Percentiles rank a stretch among this genome's conserved stretches.
Conservation (phyloP, 2,329 filamentous ascomycete genomes). For the Stromatinia cepivora region DNA sequence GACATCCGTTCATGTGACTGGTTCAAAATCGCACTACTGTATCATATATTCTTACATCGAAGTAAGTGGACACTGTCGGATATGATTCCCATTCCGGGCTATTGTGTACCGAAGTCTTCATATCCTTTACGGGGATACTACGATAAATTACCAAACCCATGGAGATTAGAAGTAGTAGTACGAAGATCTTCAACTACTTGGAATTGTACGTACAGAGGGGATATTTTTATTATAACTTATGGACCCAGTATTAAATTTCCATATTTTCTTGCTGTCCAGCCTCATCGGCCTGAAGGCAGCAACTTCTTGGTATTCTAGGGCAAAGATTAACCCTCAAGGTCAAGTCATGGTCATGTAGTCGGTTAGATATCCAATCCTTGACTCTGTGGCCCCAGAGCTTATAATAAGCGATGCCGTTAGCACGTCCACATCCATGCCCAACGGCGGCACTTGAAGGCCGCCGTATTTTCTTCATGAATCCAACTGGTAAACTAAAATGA, state of each 20-base stretch:
- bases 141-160: constrained; percentile 12
- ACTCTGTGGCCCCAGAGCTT: constrained; percentile 8
- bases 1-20: constrained; percentile 22
- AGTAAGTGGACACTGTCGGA: constrained; percentile 21
- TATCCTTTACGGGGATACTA: not conserved
- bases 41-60: not conserved
- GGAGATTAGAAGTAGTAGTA: constrained; percentile 10
- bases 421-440: not conserved
- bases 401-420: constrained; percentile 16
- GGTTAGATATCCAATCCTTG: constrained; percentile 13
- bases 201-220: constrained; percentile 6
- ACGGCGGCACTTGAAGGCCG: constrained; percentile 14
- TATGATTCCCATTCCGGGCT: constrained; percentile 18
- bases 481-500: not conserved
- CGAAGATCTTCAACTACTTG: constrained; percentile 9
- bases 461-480: not conserved
- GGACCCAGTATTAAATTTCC: constrained; percentile 1
- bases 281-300: not conserved
- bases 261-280: constrained; percentile 5
- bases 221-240: constrained; percentile 10
- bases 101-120: constrained; percentile 19
- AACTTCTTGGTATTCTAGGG: not conserved
- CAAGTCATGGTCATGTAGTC: constrained; percentile 17
- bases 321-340: not conserved
- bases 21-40: constrained; percentile 9